Base-by-base conservation (phyloP, 108 stramenopile species). In the Epipyxis sp. region DNA sequence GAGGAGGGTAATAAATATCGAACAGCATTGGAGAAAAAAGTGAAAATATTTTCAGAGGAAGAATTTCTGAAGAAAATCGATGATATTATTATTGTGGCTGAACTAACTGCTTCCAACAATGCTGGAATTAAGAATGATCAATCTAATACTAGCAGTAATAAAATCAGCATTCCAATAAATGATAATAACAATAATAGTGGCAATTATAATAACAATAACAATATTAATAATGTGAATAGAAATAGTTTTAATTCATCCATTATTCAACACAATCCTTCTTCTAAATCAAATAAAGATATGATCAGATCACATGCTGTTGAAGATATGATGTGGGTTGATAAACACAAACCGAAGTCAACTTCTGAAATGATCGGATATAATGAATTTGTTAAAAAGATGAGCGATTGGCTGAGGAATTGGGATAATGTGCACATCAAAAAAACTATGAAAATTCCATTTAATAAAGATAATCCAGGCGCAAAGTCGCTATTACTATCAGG, bases 401-500 rank as follows among this genome's bases (percentile, higher is more conserved):
- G 44, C 45, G 35, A 41, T 13, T 87, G 89, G 89, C 86, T 99
- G 59, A 45, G 82, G 40, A 80, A 78, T 32, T 99, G 98, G 96
- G 94, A 85, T 1, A 40, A 0, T 39, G 46, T 85, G 59, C 88
- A 88, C 61, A 35, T 81, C 45, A 27, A 78, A 40, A 81, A 83
- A 30, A 10, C 58, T 45, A 6, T 74, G 44, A 41, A 29, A 20
- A 42, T 37, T 1, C 78, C 59, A 54, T 68, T n/a, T 29, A 69
- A 69, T 81, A 85, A 85, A 68, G 76, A 87, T 42, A 87, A 89
- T 77, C 80, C 86, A 29, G 85, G 83, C n/a, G 85, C 86, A 76
- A 92, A 92, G 79, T 95, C 95, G 0, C 94, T 94, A 0, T 85
- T 98, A 43, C 83, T 98, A 30, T 94, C 92, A n/a, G 96, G 96